phyloP scores from a whole-genome alignment of 495 filamentous ascomycete species.

The Collariella sp. region DNA sequence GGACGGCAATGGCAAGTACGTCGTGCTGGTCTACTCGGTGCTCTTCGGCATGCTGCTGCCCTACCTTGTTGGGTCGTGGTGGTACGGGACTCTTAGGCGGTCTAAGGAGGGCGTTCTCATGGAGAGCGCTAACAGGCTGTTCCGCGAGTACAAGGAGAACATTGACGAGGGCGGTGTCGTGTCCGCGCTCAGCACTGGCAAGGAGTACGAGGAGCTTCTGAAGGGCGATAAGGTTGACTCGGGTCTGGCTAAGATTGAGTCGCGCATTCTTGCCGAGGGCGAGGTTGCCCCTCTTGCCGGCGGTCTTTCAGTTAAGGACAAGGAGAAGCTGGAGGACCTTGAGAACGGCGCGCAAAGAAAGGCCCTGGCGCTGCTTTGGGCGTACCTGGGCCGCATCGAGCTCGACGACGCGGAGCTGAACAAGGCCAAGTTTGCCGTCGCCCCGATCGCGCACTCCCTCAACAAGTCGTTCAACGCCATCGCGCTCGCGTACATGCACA shows the following conservation, averaged over 20 bases:
- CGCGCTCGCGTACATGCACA: constrained; percentile 76
- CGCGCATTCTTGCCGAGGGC: constrained; percentile 56
- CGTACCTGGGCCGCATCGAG: constrained; percentile 81
- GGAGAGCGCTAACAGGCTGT: constrained; percentile 85
- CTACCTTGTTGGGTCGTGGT: constrained; percentile 93
- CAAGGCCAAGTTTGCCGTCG: constrained; percentile 68
- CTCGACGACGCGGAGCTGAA: constrained; percentile 61
- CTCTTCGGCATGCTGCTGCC: constrained; percentile 84
- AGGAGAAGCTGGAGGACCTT: constrained; percentile 56
- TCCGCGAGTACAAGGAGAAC: constrained; percentile 80
- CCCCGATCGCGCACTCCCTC: constrained; percentile 73
- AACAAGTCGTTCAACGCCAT: constrained; percentile 83
- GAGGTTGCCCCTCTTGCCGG: constrained; percentile 38
- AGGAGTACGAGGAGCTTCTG: constrained; percentile 62
- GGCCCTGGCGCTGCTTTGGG: constrained; percentile 85
- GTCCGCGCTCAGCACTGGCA: constrained; percentile 67
- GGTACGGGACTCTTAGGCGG: constrained; percentile 88
- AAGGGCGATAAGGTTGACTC: constrained; percentile 65
- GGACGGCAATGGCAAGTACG: constrained; percentile 92
- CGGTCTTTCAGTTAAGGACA: constrained; percentile 60
- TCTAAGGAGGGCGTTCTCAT: constrained; percentile 88
- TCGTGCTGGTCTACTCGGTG: constrained; percentile 77
- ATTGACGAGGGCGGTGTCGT: constrained; percentile 74
- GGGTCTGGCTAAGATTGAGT: constrained; percentile 72
- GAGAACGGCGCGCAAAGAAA: constrained; percentile 70